Percentiles rank a stretch among this genome's conserved stretches.
Conservation (phyloP, 768 basidiomycete genomes). For the Galerina sulciceps region DNA sequence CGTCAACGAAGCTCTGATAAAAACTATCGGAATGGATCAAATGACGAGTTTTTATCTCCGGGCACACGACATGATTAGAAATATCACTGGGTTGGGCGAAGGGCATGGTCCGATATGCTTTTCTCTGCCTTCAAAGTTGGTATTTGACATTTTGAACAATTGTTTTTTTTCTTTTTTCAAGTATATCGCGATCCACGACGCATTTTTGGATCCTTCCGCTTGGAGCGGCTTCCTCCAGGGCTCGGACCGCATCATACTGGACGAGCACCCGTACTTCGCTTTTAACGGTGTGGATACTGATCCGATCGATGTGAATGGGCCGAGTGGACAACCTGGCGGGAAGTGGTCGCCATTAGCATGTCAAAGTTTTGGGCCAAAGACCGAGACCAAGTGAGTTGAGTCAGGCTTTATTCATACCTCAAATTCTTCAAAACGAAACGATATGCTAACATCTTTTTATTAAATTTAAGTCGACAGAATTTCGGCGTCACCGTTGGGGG, state of each 20-base stretch:
- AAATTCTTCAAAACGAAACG: constrained; percentile 30
- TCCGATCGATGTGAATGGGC: constrained; percentile 33
- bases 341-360: constrained; percentile 58
- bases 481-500: constrained; percentile 79
- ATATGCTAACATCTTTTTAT: constrained; percentile 1
- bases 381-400: constrained; percentile 49
- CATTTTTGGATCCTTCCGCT: constrained; percentile 41
- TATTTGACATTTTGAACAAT: no score
- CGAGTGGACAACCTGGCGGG: constrained; percentile 41
- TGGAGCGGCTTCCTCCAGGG: constrained; percentile 61
- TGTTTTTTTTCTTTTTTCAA: constrained; percentile 9
- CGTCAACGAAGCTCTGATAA: constrained; percentile 57
- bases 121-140: no score
- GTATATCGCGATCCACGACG: constrained; percentile 56
- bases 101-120: no score
- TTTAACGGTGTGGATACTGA: constrained; percentile 47
- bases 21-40: constrained; percentile 53
- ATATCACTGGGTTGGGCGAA: no score
- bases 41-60: constrained; percentile 63
- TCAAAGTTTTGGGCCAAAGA: constrained; percentile 55
- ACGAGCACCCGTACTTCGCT: constrained; percentile 73
- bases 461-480: constrained; percentile 31
- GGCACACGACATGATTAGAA: constrained; percentile 65
- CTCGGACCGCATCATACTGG: constrained; percentile 63
- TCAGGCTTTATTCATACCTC: constrained; percentile 18